Evolutionary conservation across 495 filamentous ascomycete species (phyloP).

Genomic region (Penicillium salamii): DNA sequence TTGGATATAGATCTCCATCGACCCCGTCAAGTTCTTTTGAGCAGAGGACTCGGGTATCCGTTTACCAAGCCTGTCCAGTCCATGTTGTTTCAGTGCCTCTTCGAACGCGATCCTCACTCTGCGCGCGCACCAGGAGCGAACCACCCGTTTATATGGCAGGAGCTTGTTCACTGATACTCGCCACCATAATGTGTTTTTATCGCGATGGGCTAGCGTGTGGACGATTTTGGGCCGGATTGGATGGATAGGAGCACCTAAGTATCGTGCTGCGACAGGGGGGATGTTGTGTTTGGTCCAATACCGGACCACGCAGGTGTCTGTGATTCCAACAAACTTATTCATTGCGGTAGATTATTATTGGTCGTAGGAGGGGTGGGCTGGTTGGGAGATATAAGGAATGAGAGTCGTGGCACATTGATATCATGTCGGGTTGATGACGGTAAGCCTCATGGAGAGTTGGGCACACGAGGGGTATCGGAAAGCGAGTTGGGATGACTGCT

Average conservation of each 20-base stretch:
- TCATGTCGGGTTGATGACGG: conserved; percentile 12
- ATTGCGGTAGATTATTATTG: conserved; percentile 8
- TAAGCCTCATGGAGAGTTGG: not conserved
- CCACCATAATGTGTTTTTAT: conserved; percentile 50
- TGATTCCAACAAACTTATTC: conserved; percentile 13
- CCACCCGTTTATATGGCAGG: conserved; percentile 38
- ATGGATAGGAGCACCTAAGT: conserved; percentile 22
- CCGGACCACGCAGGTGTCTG: conserved; percentile 19
- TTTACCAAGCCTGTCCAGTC: conserved; percentile 54
- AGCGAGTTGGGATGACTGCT: not conserved
- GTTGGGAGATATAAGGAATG: not conserved
- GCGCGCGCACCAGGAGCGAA: conserved; percentile 51
- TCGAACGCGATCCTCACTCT: conserved; percentile 52
- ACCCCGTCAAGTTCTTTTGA: conserved; percentile 20
- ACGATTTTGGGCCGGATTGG: conserved; percentile 38
- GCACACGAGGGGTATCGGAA: not conserved
- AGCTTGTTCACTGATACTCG: conserved; percentile 27
- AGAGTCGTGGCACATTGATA: conserved; percentile 11
- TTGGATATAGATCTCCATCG: conserved; percentile 25
- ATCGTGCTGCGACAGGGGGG: conserved; percentile 32
- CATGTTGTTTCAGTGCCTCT: conserved; percentile 52
- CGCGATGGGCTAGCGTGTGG: conserved; percentile 31
- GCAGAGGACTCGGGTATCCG: conserved; percentile 8
- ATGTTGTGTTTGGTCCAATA: conserved; percentile 21
- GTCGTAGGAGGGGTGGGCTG: not conserved